phyloP scores from a whole-genome alignment of 768 basidiomycete species.

The Pleurotus djamor region DNA sequence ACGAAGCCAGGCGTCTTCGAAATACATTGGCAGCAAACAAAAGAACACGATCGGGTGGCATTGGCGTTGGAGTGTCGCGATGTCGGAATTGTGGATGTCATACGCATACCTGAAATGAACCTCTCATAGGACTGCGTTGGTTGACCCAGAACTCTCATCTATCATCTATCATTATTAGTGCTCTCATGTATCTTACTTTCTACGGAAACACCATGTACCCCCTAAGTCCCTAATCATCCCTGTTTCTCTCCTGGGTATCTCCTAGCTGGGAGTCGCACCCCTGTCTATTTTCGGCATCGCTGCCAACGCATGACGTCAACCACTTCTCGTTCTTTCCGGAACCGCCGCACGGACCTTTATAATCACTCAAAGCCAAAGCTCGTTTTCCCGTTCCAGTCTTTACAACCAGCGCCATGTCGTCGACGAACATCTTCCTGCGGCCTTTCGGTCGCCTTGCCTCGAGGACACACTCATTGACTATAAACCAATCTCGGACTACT shows the following conservation, averaged over 20 bases:
- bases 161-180: not conserved
- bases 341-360: no score
- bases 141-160: not conserved
- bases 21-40: slow-evolving; percentile 63
- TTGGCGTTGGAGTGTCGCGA: slow-evolving; percentile 65
- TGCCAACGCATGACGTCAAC: no score
- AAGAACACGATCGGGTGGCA: slow-evolving; percentile 59
- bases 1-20: slow-evolving; percentile 72
- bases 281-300: no score
- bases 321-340: no score
- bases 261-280: no score
- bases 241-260: not conserved
- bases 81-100: slow-evolving; percentile 45
- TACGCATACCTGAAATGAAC: not conserved
- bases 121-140: not conserved
- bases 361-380: no score
- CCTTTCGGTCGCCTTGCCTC: no score
- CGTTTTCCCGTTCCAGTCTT: no score
- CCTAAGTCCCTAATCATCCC: not conserved
- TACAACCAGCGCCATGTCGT: no score
- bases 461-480: not conserved
- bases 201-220: not conserved
- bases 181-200: not conserved
- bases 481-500: not conserved
- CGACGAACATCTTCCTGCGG: no score